Percentiles rank a stretch among this genome's conserved stretches.
phyloP scores from a whole-genome alignment of 208 protist species.

The Leishmania major region DNA sequence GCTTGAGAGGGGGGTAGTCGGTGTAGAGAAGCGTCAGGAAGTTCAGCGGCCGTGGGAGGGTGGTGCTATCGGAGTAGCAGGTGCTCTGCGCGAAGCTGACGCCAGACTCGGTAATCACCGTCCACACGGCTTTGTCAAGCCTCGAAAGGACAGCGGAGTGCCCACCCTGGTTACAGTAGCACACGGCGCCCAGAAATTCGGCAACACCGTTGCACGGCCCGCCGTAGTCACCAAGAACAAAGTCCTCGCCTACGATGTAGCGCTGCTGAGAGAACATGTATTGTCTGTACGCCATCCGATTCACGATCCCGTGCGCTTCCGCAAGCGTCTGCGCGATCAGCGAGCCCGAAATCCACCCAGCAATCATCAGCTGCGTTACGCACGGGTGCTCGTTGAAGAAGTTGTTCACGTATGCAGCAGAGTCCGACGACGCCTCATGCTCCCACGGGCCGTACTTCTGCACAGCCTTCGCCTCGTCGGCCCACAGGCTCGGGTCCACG shows the following conservation, averaged over 20 bases:
- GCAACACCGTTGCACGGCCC: slow-evolving; percentile 14
- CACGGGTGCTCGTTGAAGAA: slow-evolving; percentile 17
- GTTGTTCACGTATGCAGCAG: not conserved
- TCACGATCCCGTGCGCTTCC: too few relatives aligned
- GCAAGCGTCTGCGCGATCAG: too few relatives aligned
- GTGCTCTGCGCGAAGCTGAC: too few relatives aligned
- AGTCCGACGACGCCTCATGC: not conserved
- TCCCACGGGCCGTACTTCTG: not conserved
- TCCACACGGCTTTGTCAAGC: too few relatives aligned
- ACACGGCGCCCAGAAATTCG: slow-evolving; percentile 33
- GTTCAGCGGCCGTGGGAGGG: too few relatives aligned
- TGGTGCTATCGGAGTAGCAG: too few relatives aligned
- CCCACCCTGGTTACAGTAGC: slow-evolving; percentile 47
- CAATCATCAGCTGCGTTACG: slow-evolving; percentile 38
- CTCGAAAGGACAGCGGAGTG: too few relatives aligned
- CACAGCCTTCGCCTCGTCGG: not conserved
- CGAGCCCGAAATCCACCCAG: slow-evolving; percentile 45
- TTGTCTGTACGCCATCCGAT: slow-evolving; percentile 30
- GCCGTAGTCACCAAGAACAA: slow-evolving; percentile 66
- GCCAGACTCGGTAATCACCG: too few relatives aligned
- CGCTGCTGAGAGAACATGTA: too few relatives aligned
- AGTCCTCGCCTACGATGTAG: slow-evolving; percentile 51
- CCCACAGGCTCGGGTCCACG: not conserved
- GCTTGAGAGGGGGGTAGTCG: too few relatives aligned
- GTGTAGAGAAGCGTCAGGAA: too few relatives aligned